These are phyloP conservation scores for Dentipellis fragilis DNA, from an alignment of 768 basidiomycete species.

Conservation along the genomic window DNA sequence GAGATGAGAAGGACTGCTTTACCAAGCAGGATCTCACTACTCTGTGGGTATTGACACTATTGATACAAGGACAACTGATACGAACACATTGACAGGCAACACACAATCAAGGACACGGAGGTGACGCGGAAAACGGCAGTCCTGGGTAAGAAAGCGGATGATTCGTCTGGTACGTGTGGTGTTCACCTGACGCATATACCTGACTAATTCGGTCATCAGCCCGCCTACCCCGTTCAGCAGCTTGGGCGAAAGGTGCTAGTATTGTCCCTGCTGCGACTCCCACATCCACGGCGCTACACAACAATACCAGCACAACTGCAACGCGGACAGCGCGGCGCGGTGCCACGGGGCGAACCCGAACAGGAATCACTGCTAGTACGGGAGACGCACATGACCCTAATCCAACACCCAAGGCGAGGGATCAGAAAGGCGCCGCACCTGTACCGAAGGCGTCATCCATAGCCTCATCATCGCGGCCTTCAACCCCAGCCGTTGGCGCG, in stretches of 20 bases:
- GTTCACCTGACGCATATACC: not conserved
- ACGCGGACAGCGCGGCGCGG: constrained; percentile 15
- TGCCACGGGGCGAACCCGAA: constrained; percentile 23
- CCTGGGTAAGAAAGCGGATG: constrained; percentile 50
- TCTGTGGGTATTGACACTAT: constrained; percentile 41
- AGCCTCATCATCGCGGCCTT: constrained; percentile 45
- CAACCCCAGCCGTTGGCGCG: constrained; percentile 34
- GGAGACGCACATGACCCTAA: not conserved
- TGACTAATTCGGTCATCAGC: constrained; percentile 15
- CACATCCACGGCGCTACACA: constrained; percentile 19
- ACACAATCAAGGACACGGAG: constrained; percentile 86
- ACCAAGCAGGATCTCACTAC: constrained; percentile 95
- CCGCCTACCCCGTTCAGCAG: constrained; percentile 51
- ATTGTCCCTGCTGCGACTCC: constrained; percentile 1
- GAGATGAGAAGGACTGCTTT: constrained; percentile 95
- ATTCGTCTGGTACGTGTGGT: constrained; percentile 8
- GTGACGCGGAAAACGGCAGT: constrained; percentile 42
- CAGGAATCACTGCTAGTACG: constrained; percentile 28
- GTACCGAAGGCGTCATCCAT: constrained; percentile 33
- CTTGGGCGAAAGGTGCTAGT: constrained; percentile 29
- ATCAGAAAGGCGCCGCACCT: constrained; percentile 26
- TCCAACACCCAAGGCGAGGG: constrained; percentile 18
- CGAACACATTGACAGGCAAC: constrained; percentile 48
- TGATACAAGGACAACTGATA: constrained; percentile 1
- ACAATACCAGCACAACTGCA: constrained; percentile 15